A percentile compares a stretch with the other conserved stretches of the same genome.
These are phyloP conservation scores for Rhodotorula toruloides DNA, from an alignment of 768 basidiomycete species.

Conservation along the genomic window DNA sequence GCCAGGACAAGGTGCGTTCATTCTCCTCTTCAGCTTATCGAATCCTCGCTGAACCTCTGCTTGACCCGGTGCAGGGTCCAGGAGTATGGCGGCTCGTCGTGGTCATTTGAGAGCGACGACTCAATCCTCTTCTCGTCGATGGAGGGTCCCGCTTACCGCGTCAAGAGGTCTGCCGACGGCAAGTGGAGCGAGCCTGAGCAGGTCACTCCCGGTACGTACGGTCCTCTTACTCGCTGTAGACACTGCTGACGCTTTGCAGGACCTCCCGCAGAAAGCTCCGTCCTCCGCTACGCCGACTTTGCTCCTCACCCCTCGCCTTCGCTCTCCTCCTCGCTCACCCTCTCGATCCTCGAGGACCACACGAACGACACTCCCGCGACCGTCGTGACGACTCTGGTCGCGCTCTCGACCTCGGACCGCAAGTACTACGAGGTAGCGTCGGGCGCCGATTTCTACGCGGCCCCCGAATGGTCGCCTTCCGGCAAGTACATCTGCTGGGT, in stretches of 20 bases:
- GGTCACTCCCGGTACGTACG: slow-evolving; percentile 60
- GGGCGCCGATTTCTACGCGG: slow-evolving; percentile 68
- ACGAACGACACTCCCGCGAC: slow-evolving; percentile 54
- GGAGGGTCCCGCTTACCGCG: slow-evolving; percentile 54
- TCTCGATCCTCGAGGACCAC: slow-evolving; percentile 68
- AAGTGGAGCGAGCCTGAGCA: slow-evolving; percentile 48
- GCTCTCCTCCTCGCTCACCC: slow-evolving; percentile 57
- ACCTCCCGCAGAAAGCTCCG: slow-evolving; percentile 50
- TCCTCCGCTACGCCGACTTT: slow-evolving; percentile 63
- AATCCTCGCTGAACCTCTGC: not conserved
- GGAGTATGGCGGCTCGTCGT: slow-evolving; percentile 64
- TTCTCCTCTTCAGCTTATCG: not conserved
- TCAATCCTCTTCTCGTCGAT: slow-evolving; percentile 59
- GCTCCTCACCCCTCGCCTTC: slow-evolving; percentile 56
- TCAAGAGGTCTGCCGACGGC: slow-evolving; percentile 40
- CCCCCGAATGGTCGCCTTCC: slow-evolving; percentile 59
- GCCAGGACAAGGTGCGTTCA: slow-evolving; percentile 45
- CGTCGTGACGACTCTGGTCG: slow-evolving; percentile 57
- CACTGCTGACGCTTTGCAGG: not conserved
- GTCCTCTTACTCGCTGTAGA: no score
- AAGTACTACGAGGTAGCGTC: slow-evolving; percentile 52
- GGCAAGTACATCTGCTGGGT: slow-evolving; percentile 60
- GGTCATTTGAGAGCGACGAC: slow-evolving; percentile 52
- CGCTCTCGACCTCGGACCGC: slow-evolving; percentile 51
- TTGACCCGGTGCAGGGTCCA: slow-evolving; percentile 47